Base-by-base conservation (phyloP, 2,329 filamentous ascomycete genomes). In the Calonectria pteridis region DNA sequence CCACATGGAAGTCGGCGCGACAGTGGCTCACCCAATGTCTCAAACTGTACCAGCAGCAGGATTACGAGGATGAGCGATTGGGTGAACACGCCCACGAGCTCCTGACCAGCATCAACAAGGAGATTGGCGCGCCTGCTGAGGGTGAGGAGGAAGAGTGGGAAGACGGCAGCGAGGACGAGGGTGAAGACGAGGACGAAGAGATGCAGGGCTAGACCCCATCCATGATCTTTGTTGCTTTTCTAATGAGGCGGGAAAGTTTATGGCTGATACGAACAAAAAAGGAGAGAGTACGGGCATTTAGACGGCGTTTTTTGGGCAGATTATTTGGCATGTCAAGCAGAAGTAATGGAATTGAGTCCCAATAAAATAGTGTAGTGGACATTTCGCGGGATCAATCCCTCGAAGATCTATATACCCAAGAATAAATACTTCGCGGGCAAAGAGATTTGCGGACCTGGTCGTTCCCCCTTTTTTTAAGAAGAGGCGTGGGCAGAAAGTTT, bases 1-100 rank as follows among this genome's bases (percentile, higher is more conserved):
- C 89, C 1, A 89, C 92, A 6, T 92, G 95, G 89, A 91, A 91
- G 70, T 93, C 94, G 20, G 94, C 95, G 80, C 91, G 94, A 69
- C 92, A 94, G 81, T 98, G 96, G 95, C 88, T 98, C 59, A 92
- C 91, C 71, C 94, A 94, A 80, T 94, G 95, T 81, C 87, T 97
- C 76, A 92, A 92, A 81, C 89, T 98, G n/a, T 98, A 94, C 83
- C 87, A 91, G 49, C 82, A 90, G 79, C 90, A 97, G 79, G 92
- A 96, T 67, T 98, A 98, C 82, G 96, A 97, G 83, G 95, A 97
- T 78, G 93, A 95, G 74, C 88, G 93, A 76, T 86, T 97, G 31
- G 92, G 92, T 66, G 92, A 94, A 73, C 95, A 97, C 82, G 93
- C 94, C 0, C 86, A 89, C 73, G 94, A 97, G 86, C 87, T 97